Evolutionary conservation across 1,139 yeast species (phyloP).

Genomic region (Geotrichum fermentans): DNA sequence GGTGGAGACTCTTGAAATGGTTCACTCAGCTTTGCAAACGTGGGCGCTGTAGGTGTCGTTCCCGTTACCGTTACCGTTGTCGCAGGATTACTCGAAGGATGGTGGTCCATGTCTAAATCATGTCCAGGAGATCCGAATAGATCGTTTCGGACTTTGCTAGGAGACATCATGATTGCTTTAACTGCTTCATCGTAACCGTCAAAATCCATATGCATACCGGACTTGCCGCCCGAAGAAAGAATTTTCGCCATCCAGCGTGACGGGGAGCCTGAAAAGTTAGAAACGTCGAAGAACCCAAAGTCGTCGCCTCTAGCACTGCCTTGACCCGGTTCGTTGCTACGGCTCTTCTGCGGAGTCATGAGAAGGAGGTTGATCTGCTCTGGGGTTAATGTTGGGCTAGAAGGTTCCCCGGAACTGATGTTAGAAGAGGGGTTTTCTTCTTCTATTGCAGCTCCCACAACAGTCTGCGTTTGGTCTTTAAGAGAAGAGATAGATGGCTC

Average conservation of each 20-base stretch:
- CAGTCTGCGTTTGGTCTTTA: too few species aligned
- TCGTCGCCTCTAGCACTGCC: too few species aligned
- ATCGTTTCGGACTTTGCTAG: conserved; percentile 10
- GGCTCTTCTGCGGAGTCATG: conserved; percentile 9
- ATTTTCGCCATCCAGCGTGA: conserved; percentile 16
- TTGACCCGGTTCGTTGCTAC: background rate
- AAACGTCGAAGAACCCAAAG: conserved; percentile 12
- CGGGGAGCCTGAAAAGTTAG: conserved; percentile 18
- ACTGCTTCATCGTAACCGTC: conserved; percentile 8
- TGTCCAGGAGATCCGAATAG: conserved; percentile 2
- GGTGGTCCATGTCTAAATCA: conserved; percentile 7
- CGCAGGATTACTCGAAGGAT: background rate
- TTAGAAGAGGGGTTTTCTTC: background rate
- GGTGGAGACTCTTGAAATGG: background rate
- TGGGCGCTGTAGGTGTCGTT: background rate
- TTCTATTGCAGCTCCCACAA: too few species aligned
- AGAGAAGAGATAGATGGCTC: background rate
- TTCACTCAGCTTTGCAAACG: conserved; percentile 4
- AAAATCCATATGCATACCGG: background rate
- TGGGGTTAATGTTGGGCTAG: background rate
- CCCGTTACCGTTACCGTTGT: background rate
- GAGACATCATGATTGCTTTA: conserved; percentile 12
- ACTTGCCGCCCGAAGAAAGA: conserved; percentile 10
- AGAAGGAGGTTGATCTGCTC: conserved; percentile 6
- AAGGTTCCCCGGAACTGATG: background rate